These are phyloP conservation scores for Fomitiporia mediterranea DNA, from an alignment of 1,284 basidiomycete species.

Conservation along the genomic window DNA sequence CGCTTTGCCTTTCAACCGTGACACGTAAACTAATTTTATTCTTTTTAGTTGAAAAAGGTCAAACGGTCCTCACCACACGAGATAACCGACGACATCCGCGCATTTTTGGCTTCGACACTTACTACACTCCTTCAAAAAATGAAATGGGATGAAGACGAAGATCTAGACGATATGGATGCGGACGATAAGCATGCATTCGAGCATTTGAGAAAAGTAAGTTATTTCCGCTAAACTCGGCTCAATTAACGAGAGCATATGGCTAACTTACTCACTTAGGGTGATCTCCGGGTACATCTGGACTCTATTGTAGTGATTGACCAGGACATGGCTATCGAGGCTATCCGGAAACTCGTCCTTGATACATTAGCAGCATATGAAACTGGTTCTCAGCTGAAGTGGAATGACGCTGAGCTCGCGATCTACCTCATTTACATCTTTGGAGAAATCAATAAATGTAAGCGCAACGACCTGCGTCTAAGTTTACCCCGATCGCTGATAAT, in stretches of 20 bases:
- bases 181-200: slow-evolving; percentile 87
- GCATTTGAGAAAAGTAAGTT: slow-evolving; percentile 73
- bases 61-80: slow-evolving; percentile 54
- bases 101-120: slow-evolving; percentile 46
- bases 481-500: not conserved
- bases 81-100: slow-evolving; percentile 13
- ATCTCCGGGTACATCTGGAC: slow-evolving; percentile 79
- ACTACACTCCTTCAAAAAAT: slow-evolving; percentile 80
- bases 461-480: not conserved
- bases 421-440: slow-evolving; percentile 93
- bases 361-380: slow-evolving; percentile 67
- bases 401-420: slow-evolving; percentile 89
- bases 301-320: slow-evolving; percentile 79
- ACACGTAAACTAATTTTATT: not conserved
- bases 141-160: slow-evolving; percentile 86
- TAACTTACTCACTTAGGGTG: slow-evolving; percentile 39
- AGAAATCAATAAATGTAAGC: slow-evolving; percentile 79
- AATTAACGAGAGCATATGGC: not conserved
- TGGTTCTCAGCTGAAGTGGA: slow-evolving; percentile 74
- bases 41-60: slow-evolving; percentile 31
- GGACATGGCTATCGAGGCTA: slow-evolving; percentile 69
- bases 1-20: not conserved
- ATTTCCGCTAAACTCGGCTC: slow-evolving; percentile 12
- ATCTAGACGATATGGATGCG: slow-evolving; percentile 82
- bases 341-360: slow-evolving; percentile 66